Base-by-base conservation (phyloP, 768 basidiomycete species). In the Leucocoprinus birnbaumii region DNA sequence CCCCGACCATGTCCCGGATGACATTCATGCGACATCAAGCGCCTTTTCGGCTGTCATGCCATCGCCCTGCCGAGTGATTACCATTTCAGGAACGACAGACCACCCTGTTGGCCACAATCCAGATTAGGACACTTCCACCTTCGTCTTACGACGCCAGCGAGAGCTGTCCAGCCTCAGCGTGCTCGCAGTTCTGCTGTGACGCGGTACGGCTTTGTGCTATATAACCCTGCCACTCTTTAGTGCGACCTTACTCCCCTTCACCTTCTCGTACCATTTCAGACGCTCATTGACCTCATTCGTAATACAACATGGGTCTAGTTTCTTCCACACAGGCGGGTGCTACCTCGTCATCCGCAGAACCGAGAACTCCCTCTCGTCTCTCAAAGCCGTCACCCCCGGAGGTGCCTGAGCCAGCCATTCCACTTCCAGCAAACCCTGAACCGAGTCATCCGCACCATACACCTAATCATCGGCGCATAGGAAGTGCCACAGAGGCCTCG, bases 401-500 rank as follows among this genome's bases (percentile, higher is more conserved):
- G 9, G 31, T 10, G 1, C n/a, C 22, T 10, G 18, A 18, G 2
- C 44, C 42, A 9, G 10, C 0, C 21, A 11, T 16, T 37, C 43
- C 22, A 8, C 35, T 44, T 35, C 13, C 52, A 37, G 10, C 43
- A 2, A 34, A 14, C 34, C 35, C 44, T 27, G 24, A 53, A 13
- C 14, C 34, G 2, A 16, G 18, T 31, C 45, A 14, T 47, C 25
- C 18, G 2, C 26, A 4, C 11, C 31, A 27, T 1, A 50, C 48
- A 14, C 14, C 24, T 22, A 6, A 11, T 26, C 51, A 45, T 34
- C 11, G 26, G 27, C 51, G 51, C 35, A 22, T 40, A 14, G 9
- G n/a, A 7, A 52, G 41, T 52, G 9, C 42, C n/a, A 11, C 51
- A 38, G 48, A 51, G 51, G 45, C 54, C 47, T 43, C 31, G 13